phyloP scores from a whole-genome alignment of 345 rosid species.

The Clausena lansium region DNA sequence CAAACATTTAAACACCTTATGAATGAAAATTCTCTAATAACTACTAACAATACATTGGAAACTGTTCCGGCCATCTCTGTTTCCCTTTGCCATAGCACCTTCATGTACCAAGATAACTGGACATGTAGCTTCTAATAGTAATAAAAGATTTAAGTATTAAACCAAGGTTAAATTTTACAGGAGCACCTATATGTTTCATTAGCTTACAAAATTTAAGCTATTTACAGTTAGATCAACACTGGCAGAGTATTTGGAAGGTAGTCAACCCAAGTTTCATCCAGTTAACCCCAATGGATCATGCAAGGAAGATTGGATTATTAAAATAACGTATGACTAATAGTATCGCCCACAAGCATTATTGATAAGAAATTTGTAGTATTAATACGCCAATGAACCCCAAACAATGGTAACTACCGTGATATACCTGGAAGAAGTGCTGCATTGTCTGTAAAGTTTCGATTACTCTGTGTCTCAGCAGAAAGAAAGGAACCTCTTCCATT shows the following conservation, averaged over 20 bases:
- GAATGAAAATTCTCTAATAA: constrained; percentile 5
- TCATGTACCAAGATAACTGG: not conserved
- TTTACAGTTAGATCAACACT: not conserved
- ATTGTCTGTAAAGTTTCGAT: not conserved
- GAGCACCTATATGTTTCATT: not conserved
- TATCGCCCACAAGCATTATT: not conserved
- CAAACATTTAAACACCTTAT: constrained; percentile 4
- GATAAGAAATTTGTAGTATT: not conserved
- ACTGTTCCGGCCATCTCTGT: not conserved
- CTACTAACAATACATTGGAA: not conserved
- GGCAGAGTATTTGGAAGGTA: not conserved
- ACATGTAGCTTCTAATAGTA: not conserved
- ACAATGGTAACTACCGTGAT: not conserved
- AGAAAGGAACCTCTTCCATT: constrained; percentile 6
- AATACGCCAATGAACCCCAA: not conserved
- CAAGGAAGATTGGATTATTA: not conserved
- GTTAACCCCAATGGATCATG: not conserved
- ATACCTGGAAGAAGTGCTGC: constrained; percentile 10
- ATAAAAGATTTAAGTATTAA: not conserved
- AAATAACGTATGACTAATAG: not conserved
- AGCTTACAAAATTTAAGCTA: not conserved
- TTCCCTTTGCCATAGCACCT: not conserved
- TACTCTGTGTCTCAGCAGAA: not conserved
- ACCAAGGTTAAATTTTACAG: not conserved
- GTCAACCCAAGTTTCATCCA: not conserved